Conservation (phyloP, 306 rosid genomes). For the Glycine soja region DNA sequence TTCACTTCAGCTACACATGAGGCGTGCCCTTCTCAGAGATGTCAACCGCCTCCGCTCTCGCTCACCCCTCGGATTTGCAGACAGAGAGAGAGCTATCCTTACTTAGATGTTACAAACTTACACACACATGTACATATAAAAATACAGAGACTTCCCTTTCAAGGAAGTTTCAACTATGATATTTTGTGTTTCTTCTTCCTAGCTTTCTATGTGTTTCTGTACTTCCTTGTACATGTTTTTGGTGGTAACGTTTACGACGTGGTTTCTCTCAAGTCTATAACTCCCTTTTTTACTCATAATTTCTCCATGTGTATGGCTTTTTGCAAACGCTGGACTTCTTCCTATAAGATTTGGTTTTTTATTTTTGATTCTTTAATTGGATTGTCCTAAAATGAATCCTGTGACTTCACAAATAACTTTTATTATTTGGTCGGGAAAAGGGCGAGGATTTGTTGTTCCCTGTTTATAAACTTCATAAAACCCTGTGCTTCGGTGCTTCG, state of each 20-base stretch:
- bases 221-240: slow-evolving; percentile 33
- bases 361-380: too few relatives aligned
- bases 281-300: too few relatives aligned
- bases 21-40: slow-evolving; percentile 54
- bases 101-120: neutral
- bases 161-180: too few relatives aligned
- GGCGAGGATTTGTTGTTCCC: neutral
- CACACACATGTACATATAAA: neutral
- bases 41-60: slow-evolving; percentile 59
- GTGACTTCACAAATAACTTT: neutral
- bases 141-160: too few relatives aligned
- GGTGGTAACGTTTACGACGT: neutral
- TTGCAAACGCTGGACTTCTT: too few relatives aligned
- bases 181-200: too few relatives aligned
- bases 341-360: too few relatives aligned
- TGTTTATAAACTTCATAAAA: neutral
- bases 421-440: neutral
- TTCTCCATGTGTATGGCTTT: too few relatives aligned
- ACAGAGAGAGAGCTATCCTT: neutral
- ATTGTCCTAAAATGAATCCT: neutral
- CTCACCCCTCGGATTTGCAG: slow-evolving; percentile 67
- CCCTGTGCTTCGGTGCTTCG: too few relatives aligned
- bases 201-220: too few relatives aligned
- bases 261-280: neutral
- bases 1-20: slow-evolving; percentile 63